These are phyloP conservation scores for Boechera retrofracta DNA, from an alignment of 345 rosid genomes.

Conservation along the genomic window DNA sequence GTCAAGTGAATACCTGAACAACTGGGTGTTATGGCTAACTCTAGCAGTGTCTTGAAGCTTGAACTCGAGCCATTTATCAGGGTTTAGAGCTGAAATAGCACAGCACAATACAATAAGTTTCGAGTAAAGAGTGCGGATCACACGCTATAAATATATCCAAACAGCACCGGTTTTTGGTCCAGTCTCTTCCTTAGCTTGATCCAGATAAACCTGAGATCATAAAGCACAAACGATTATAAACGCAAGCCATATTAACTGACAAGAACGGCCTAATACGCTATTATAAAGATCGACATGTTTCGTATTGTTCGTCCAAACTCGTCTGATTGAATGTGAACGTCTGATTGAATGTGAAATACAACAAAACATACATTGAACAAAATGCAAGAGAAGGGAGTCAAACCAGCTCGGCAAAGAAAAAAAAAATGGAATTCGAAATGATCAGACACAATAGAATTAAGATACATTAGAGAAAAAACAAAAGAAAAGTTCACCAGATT, in stretches of 20 bases:
- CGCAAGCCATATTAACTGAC: neutral
- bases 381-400: slow-evolving; percentile 9
- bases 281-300: neutral
- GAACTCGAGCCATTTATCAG: slow-evolving; percentile 93
- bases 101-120: slow-evolving; percentile 12
- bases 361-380: slow-evolving; percentile 10
- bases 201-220: slow-evolving; percentile 68
- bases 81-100: slow-evolving; percentile 69
- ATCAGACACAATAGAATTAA: neutral
- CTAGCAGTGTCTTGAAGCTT: slow-evolving; percentile 92
- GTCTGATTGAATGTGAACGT: slow-evolving; percentile 8
- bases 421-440: slow-evolving; percentile 8
- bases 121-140: neutral
- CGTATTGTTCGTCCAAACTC: neutral
- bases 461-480: neutral
- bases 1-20: slow-evolving; percentile 68
- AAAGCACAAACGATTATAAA: slow-evolving; percentile 13
- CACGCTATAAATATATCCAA: neutral
- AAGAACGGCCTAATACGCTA: slow-evolving; percentile 1
- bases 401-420: slow-evolving; percentile 12
- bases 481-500: slow-evolving; percentile 55
- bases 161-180: slow-evolving; percentile 64
- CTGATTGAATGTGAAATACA: slow-evolving; percentile 2
- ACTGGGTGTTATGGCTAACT: slow-evolving; percentile 88
- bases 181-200: slow-evolving; percentile 61